Base-by-base conservation (phyloP, 1,139 yeast genomes). In the Yamadazyma sp. region DNA sequence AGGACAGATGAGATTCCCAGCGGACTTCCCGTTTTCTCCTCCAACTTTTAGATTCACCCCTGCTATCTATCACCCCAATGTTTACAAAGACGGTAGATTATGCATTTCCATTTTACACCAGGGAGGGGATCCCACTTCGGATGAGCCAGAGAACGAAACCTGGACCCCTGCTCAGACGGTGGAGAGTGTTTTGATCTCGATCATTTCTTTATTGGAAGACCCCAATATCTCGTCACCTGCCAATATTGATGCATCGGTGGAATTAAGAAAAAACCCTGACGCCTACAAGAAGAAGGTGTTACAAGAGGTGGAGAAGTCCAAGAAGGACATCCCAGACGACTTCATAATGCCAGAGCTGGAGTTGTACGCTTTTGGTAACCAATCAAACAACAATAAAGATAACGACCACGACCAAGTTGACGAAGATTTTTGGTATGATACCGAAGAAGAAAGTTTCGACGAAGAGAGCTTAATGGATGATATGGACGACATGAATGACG, bases 121-220 rank as follows among this genome's bases (percentile, higher is more conserved):
- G 54, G 82, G 87, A 17, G 96, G 96, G 17, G 95, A 87, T 57
- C 86, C 87, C 26, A 84, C 92, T 38, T 77, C 87, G 32, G 96
- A 88, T 51, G 96, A 89, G 60, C 95, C 91, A 4, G 96, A 88
- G 54, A 83, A 84, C 44, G 98, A 86, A 61, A 86, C 91, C 17
- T 91, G 98, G 98, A 81, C 92, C 32, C 98, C 98, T 0, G 97
- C 95, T 3, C 98, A 91, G 66, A 84, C 95, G 11, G 98, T 88
- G 8, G 98, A 91, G 63, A 75, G 87, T 31, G 96, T 91, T 9
- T 76, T 91, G 55, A 85, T 91, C 45, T 86, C 95, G 35, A 91
- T 91, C 52, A 87, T 91, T 28, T 87, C 96, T 5, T 74, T 91
- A 43, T 75, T 91, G 54, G 95, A 89, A 56, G 97, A 91, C 62